These are phyloP conservation scores for Rhizophagus sp. DNA, from an alignment of 192 early-diverging fungal genomes.

Conservation along the genomic window DNA sequence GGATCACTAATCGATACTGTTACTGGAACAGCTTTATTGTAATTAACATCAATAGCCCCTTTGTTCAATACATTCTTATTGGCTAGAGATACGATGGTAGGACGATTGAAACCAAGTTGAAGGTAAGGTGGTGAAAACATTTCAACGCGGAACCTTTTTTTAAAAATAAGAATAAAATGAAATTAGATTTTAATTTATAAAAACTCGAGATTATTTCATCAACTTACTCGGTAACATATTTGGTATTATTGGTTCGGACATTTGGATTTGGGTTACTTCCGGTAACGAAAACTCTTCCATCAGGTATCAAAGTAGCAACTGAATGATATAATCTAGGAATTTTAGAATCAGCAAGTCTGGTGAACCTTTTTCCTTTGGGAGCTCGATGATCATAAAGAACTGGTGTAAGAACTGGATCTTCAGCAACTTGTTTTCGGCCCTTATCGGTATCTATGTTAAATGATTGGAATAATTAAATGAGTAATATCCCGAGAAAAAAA, in stretches of 20 bases:
- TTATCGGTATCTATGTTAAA: background rate
- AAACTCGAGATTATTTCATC: background rate
- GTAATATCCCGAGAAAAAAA: background rate
- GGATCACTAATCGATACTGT: constrained; percentile 26
- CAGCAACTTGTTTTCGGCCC: background rate
- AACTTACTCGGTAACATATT: constrained; percentile 49
- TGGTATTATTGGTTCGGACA: background rate
- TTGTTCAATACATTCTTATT: background rate
- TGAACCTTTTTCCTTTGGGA: constrained; percentile 34
- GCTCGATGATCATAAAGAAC: constrained; percentile 54
- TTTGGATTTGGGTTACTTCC: constrained; percentile 43
- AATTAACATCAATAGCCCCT: constrained; percentile 28
- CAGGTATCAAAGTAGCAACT: constrained; percentile 45
- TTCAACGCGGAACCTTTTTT: constrained; percentile 45
- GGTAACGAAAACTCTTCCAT: constrained; percentile 41
- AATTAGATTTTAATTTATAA: background rate
- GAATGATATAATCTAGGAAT: constrained; percentile 70
- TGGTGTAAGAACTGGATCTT: constrained; percentile 49
- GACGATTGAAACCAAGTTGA: background rate
- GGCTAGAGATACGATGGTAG: background rate
- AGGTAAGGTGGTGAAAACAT: constrained; percentile 57
- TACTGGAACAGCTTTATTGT: constrained; percentile 30
- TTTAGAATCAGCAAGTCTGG: constrained; percentile 18
- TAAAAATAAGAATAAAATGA: constrained; percentile 42
- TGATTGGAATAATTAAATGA: too few species aligned